These are phyloP conservation scores for Lachancea sp. DNA, from an alignment of 805 yeast genomes.

Conservation along the genomic window DNA sequence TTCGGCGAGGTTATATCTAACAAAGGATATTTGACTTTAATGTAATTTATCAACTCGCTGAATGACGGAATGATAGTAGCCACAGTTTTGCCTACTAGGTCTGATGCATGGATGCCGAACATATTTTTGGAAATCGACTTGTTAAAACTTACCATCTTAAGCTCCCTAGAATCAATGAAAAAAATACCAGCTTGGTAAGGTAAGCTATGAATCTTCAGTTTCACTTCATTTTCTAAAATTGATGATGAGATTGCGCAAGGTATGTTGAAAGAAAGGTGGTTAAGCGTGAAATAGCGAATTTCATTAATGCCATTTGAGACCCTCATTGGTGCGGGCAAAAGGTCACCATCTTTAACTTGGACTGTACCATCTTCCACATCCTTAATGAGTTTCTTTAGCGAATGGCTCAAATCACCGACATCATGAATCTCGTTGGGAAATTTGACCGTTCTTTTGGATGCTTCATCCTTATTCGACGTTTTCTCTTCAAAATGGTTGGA, in stretches of 20 bases:
- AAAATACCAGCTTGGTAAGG: conserved; percentile 87
- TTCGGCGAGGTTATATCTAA: conserved; percentile 36
- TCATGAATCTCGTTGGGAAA: conserved; percentile 25
- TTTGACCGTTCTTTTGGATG: conserved; percentile 22
- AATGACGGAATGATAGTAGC: conserved; percentile 61
- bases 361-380: conserved; percentile 27
- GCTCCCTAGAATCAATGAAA: conserved; percentile 48
- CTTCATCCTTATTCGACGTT: conserved; percentile 7
- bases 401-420: conserved; percentile 23
- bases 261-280: conserved; percentile 40
- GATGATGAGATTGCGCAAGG: conserved; percentile 73
- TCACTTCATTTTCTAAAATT: conserved; percentile 42
- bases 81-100: conserved; percentile 42
- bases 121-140: conserved; percentile 70
- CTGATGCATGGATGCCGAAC: conserved; percentile 56
- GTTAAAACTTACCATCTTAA: conserved; percentile 63
- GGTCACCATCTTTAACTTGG: conserved; percentile 24
- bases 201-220: conserved; percentile 64
- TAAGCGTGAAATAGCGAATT: conserved; percentile 58
- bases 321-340: conserved; percentile 30
- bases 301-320: conserved; percentile 45
- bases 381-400: conserved; percentile 24
- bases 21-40: conserved; percentile 34
- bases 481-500: neutral
- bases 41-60: conserved; percentile 33